Conservation (phyloP, 2,329 filamentous ascomycete genomes). For the Aaosphaeria arxii region DNA sequence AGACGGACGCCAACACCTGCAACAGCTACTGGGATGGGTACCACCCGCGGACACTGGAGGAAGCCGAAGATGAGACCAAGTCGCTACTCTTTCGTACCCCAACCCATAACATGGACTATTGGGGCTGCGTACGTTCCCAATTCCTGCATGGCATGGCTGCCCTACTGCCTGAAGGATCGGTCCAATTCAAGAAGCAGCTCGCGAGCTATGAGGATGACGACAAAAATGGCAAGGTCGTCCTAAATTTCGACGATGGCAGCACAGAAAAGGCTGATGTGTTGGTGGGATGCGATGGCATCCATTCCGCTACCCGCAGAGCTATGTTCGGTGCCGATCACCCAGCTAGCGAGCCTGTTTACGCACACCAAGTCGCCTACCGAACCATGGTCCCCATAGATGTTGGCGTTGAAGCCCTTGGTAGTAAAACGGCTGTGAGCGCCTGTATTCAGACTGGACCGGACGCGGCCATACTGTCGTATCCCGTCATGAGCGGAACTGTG, state of each 20-base stretch:
- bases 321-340: neutral
- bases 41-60: neutral
- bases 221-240: conserved; percentile 13
- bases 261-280: conserved; percentile 40
- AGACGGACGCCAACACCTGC: neutral
- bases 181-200: neutral
- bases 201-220: neutral
- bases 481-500: neutral
- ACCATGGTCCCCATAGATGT: conserved; percentile 23
- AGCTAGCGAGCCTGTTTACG: conserved; percentile 7
- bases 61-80: neutral
- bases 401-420: conserved; percentile 30
- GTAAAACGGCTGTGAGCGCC: conserved; percentile 6
- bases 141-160: neutral
- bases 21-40: conserved; percentile 6
- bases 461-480: neutral
- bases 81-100: conserved; percentile 3
- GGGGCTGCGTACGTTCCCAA: conserved; percentile 4
- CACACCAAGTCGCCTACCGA: conserved; percentile 10
- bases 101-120: conserved; percentile 1
- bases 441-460: conserved; percentile 10
- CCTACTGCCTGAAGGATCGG: neutral
- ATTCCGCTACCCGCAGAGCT: conserved; percentile 6
- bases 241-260: conserved; percentile 46
- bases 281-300: conserved; percentile 47